Percentiles rank a stretch among this genome's conserved stretches.
Conservation (phyloP, 192 early-diverging fungal genomes). For the Cladochytrium replicatum region DNA sequence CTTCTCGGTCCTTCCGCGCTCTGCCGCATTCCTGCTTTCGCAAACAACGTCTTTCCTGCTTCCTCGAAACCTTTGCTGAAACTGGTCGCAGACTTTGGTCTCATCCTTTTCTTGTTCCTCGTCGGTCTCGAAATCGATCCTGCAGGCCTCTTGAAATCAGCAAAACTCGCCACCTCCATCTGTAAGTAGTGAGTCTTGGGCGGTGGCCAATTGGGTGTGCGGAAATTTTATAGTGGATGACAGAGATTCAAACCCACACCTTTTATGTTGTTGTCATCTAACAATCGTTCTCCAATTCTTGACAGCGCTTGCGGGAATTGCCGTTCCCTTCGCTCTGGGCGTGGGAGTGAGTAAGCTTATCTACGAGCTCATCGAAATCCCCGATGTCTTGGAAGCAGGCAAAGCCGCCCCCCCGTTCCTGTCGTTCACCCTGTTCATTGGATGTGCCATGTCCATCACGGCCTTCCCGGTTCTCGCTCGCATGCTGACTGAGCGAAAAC, state of each 20-base stretch:
- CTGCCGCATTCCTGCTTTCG: slow-evolving; percentile 58
- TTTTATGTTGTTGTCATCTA: slow-evolving; percentile 7
- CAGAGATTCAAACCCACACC: too few species aligned
- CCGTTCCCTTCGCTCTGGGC: slow-evolving; percentile 65
- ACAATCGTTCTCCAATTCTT: slow-evolving; percentile 41
- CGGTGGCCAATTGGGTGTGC: too few species aligned
- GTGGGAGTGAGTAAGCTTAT: slow-evolving; percentile 58
- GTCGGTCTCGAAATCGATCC: slow-evolving; percentile 83
- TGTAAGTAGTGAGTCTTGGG: too few species aligned
- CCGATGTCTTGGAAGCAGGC: slow-evolving; percentile 14
- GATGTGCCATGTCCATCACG: slow-evolving; percentile 81
- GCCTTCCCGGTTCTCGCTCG: slow-evolving; percentile 89
- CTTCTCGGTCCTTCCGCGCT: slow-evolving; percentile 69
- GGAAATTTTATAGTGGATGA: too few species aligned
- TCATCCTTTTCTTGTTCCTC: slow-evolving; percentile 77
- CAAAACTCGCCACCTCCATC: too few species aligned
- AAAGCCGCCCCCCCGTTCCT: slow-evolving; percentile 31
- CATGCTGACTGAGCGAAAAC: slow-evolving; percentile 75
- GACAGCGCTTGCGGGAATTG: slow-evolving; percentile 69
- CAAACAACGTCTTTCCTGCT: slow-evolving; percentile 54
- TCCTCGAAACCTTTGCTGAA: slow-evolving; percentile 56
- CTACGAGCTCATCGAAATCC: slow-evolving; percentile 42
- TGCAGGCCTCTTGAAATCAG: background rate
- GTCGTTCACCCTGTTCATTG: slow-evolving; percentile 70
- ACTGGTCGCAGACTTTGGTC: slow-evolving; percentile 67